Evolutionary conservation across 805 yeast species (phyloP).

Genomic region (Helenozyma rhizophorensis): DNA sequence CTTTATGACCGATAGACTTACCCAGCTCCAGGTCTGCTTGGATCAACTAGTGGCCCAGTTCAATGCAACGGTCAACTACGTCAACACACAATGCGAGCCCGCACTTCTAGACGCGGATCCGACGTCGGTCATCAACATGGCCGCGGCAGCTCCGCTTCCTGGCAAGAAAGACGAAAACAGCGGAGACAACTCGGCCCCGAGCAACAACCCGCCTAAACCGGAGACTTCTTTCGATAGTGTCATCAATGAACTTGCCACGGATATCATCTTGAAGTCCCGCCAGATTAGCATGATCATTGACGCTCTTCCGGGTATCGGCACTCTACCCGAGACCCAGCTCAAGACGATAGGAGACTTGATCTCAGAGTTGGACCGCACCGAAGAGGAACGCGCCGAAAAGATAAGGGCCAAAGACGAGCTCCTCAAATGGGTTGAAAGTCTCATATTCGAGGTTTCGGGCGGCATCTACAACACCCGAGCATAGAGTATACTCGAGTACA

Average conservation of each 20-base stretch:
- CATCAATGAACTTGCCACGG: slow-evolving; percentile 75
- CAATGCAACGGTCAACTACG: slow-evolving; percentile 71
- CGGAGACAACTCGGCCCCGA: slow-evolving; percentile 15
- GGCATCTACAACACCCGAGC: slow-evolving; percentile 45
- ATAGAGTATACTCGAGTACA: no score
- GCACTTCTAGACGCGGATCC: slow-evolving; percentile 53
- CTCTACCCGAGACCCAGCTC: slow-evolving; percentile 70
- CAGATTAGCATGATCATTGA: slow-evolving; percentile 84
- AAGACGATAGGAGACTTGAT: slow-evolving; percentile 58
- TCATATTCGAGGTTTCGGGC: slow-evolving; percentile 56
- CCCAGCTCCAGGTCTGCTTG: slow-evolving; percentile 84
- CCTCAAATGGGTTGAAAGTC: slow-evolving; percentile 55
- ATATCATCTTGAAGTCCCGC: slow-evolving; percentile 77
- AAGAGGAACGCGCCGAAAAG: slow-evolving; percentile 52
- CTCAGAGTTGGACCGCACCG: slow-evolving; percentile 55
- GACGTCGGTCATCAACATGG: slow-evolving; percentile 61
- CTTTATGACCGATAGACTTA: slow-evolving; percentile 84
- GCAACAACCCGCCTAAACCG: background rate
- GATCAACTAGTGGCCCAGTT: slow-evolving; percentile 81
- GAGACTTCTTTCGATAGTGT: slow-evolving; percentile 37
- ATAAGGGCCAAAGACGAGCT: slow-evolving; percentile 62
- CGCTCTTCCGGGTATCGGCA: slow-evolving; percentile 90
- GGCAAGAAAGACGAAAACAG: slow-evolving; percentile 20
- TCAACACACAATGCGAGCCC: slow-evolving; percentile 38
- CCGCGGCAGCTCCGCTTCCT: slow-evolving; percentile 50